Evolutionary conservation across 805 yeast genomes (phyloP).

Genomic region (Zygosaccharomyces bisporus): DNA sequence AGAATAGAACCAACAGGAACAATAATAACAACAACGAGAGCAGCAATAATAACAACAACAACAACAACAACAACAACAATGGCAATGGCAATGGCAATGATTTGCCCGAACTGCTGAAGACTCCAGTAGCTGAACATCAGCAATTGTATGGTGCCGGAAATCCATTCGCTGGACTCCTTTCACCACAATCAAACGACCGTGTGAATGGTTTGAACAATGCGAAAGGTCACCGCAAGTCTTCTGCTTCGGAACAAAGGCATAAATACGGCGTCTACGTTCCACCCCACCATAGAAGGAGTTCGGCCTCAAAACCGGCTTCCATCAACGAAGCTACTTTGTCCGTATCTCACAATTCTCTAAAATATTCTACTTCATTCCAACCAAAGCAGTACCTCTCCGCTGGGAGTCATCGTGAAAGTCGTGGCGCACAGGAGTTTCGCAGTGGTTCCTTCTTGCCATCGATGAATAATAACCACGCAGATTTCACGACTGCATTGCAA

Average conservation of each 20-base stretch:
- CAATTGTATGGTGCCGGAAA: slow-evolving; percentile 9
- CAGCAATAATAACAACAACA: not conserved
- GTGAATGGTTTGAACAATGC: not conserved
- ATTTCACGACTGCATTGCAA: slow-evolving; percentile 31
- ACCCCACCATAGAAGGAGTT: slow-evolving; percentile 49
- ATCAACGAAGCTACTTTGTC: slow-evolving; percentile 27
- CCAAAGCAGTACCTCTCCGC: slow-evolving; percentile 11
- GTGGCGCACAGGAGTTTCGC: not conserved
- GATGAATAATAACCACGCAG: slow-evolving; percentile 20
- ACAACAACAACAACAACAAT: not conserved
- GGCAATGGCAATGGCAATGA: slow-evolving; percentile 12
- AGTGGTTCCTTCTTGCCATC: slow-evolving; percentile 12
- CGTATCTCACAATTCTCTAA: slow-evolving; percentile 22
- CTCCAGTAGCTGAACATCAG: slow-evolving; percentile 21
- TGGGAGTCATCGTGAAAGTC: slow-evolving; percentile 5
- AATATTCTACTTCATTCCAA: slow-evolving; percentile 17
- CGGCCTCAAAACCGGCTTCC: slow-evolving; percentile 18
- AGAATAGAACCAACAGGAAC: slow-evolving; percentile 1
- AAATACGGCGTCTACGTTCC: slow-evolving; percentile 43
- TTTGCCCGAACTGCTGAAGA: slow-evolving; percentile 33
- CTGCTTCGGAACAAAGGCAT: slow-evolving; percentile 14
- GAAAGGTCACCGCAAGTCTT: slow-evolving; percentile 1
- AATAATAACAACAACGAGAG: slow-evolving; percentile 10
- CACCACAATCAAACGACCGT: slow-evolving; percentile 3
- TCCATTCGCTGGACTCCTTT: slow-evolving; percentile 8